Evolutionary conservation across 2,329 filamentous ascomycete species (phyloP), one percentile per base, ranked within the genome.

Genomic region (Metarhizium rileyi): DNA sequence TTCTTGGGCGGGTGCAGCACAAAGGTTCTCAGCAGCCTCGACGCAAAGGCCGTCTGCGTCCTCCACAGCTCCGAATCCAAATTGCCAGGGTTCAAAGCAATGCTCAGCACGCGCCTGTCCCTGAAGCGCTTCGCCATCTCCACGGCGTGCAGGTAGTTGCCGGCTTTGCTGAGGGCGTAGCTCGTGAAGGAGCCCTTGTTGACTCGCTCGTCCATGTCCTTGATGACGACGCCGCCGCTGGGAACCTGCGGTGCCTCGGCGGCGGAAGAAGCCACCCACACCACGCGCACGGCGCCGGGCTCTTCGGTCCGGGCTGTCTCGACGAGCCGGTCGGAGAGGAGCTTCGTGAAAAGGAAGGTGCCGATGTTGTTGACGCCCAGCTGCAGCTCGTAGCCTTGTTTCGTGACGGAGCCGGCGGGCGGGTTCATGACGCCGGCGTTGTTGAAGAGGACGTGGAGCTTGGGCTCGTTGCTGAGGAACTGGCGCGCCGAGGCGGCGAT

Each of bases 301-400:
- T 71, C 55, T 8, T 61, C 59, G 0, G 54, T 36, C 45, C 56
- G 57, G 1, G 67, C 66, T 1, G 68, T 66, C 2, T 59, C 51
- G 10, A 56, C 53, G 4, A 72, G 53, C 1, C 61, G 53, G 0
- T 68, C 68, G 10, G 63, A 65, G 4, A 72, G 54, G 2, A 66
- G 56, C 50, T 66, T 63, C 0, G 68, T 71, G 40, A 72, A 61
- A 1, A 69, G 53, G 46, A 72, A 71, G 1, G 61, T 63, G 1
- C 68, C 70, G 16, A 72, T 53, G 38, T 67, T 66, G 49, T 72
- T 71, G 3, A 65, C 64, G 12, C 69, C 70, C 3, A 72, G 61
- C 54, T 71, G 70, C 7, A 70, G 60, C 50, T 72, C 70, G 51
- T 56, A 52, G 3, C 55, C 56, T 45, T 59, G 57, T 58, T 42